These are phyloP conservation scores for Xylariales sp. DNA, from an alignment of 2,329 filamentous ascomycete species.

Conservation along the genomic window DNA sequence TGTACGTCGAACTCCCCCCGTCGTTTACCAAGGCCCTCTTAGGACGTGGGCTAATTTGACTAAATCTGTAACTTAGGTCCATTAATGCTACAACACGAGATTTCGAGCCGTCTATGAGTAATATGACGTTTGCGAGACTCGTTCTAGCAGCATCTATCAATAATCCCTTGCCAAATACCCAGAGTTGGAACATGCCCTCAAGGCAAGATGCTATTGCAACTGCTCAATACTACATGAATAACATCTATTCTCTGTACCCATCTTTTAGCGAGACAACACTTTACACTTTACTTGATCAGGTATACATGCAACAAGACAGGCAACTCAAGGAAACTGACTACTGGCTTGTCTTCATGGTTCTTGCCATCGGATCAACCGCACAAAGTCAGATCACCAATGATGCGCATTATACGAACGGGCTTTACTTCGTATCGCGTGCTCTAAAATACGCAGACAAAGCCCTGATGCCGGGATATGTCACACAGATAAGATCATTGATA, in stretches of 20 bases:
- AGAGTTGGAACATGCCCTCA: constrained; percentile 62
- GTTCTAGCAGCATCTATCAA: constrained; percentile 80
- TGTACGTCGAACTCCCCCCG: no score
- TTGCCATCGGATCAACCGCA: constrained; percentile 75
- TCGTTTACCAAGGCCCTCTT: no score
- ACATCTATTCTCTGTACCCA: constrained; percentile 75
- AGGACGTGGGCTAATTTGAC: no score
- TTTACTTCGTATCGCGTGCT: constrained; percentile 58
- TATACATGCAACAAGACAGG: constrained; percentile 68
- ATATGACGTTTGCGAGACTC: constrained; percentile 88
- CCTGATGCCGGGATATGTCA: constrained; percentile 76
- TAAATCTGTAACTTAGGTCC: constrained; percentile 49
- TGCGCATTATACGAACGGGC: constrained; percentile 53
- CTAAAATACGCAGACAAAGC: constrained; percentile 77
- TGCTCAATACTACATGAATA: constrained; percentile 80
- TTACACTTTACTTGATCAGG: constrained; percentile 71
- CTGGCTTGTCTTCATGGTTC: constrained; percentile 84
- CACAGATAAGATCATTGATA: constrained; percentile 82
- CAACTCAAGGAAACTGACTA: constrained; percentile 66
- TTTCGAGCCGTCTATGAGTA: constrained; percentile 82
- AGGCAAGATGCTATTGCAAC: constrained; percentile 64
- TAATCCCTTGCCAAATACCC: constrained; percentile 61
- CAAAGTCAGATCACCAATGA: constrained; percentile 68
- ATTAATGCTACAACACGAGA: constrained; percentile 94
- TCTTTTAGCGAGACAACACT: constrained; percentile 78